Conservation (phyloP, 768 basidiomycete species). For the Leccinum uliginosum region DNA sequence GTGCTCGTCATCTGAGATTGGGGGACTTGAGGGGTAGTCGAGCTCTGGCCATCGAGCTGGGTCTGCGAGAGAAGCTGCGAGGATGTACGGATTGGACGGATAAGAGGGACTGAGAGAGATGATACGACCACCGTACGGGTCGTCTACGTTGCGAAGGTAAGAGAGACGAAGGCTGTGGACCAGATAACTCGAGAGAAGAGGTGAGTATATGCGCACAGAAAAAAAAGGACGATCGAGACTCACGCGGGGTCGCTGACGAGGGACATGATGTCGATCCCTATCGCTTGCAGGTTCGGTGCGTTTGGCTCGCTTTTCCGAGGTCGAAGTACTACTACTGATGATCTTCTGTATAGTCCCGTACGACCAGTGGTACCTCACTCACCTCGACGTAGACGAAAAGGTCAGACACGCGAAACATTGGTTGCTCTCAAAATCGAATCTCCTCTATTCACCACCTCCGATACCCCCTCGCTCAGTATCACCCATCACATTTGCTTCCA, state of each 20-base stretch:
- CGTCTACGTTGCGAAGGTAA: slow-evolving; percentile 85
- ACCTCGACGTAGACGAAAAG: slow-evolving; percentile 57
- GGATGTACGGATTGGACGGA: slow-evolving; percentile 77
- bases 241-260: slow-evolving; percentile 64
- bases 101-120: slow-evolving; percentile 78
- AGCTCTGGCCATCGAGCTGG: slow-evolving; percentile 83
- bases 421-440: slow-evolving; percentile 54
- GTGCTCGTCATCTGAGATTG: slow-evolving; percentile 66
- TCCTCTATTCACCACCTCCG: slow-evolving; percentile 30
- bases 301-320: slow-evolving; percentile 5
- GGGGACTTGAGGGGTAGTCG: slow-evolving; percentile 61
- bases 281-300: slow-evolving; percentile 58
- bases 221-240: slow-evolving; percentile 7
- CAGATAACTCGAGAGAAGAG: too few species aligned
- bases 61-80: slow-evolving; percentile 77
- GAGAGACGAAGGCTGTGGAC: slow-evolving; percentile 83
- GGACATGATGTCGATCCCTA: slow-evolving; percentile 48
- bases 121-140: slow-evolving; percentile 77
- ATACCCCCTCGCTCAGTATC: slow-evolving; percentile 46
- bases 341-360: slow-evolving; percentile 46
- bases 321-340: too few species aligned
- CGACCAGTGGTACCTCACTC: slow-evolving; percentile 78
- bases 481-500: slow-evolving; percentile 63
- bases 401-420: slow-evolving; percentile 60
- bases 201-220: too few species aligned